Evolutionary conservation across 2,329 filamentous ascomycete species (phyloP), one percentile per base, ranked within the genome.

Genomic region (Colletotrichum endophyticum): DNA sequence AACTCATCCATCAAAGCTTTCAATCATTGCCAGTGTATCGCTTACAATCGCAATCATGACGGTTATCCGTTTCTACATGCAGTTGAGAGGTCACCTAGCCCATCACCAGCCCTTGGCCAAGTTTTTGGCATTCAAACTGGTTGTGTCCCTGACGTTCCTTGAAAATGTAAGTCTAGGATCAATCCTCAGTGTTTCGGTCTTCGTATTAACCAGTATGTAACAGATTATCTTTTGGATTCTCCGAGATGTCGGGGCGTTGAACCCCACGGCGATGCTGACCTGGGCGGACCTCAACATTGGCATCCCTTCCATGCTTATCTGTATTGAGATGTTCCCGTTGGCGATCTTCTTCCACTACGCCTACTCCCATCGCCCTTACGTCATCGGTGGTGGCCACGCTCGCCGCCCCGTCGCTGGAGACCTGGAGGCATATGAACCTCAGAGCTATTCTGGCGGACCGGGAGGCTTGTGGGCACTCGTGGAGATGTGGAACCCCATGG

Each of bases 201-300:
- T 4, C 22, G 2, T 12, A 0, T 56, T 67, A n/a, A 56, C n/a
- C 16, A 7, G 7, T 6, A 4, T 32, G 8, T 2, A 4, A 8
- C 53, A 81, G 78, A 78, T 82, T 56, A 66, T 82, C 66, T 82
- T 80, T 68, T 81, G 78, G 81, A 77, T 82, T 22, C 75, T 82
- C 5, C 73, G 75, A 39, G 78, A 77, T 57, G 77, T 73, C 25
- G 73, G 76, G 4, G 68, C 44, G 8, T 68, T 82, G 22, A 76
- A 77, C 28, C 76, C 78, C 2, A 82, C 74, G 8, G 44, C 68
- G 7, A 79, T 63, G 5, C 72, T 81, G 70, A 80, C 78, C 56
- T 77, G 79, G 36, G 76, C 78, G 7, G 79, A 81, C 28, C 67
- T 81, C 39, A 76, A 79, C 59, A 78, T 79, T 53, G 80, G 79